A percentile compares a stretch with the other conserved stretches of the same genome.
Evolutionary conservation across 805 yeast species (phyloP).

Genomic region (Yamadazyma insecticola): DNA sequence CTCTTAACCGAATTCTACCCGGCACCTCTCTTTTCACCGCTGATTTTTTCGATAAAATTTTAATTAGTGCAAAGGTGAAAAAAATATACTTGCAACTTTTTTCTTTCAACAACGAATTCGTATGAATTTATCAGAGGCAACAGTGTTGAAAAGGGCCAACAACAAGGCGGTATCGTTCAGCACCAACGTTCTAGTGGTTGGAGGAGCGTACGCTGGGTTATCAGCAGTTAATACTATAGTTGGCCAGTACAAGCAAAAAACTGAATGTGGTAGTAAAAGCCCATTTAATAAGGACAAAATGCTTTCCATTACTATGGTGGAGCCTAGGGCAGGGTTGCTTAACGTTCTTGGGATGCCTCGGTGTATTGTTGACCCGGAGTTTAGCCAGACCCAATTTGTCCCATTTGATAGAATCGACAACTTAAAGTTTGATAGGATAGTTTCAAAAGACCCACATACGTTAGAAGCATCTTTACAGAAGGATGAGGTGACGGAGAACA

Average conservation of each 20-base stretch:
- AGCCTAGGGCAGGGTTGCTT: conserved; percentile 36
- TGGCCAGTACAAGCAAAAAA: conserved; percentile 16
- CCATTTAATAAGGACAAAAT: conserved; percentile 3
- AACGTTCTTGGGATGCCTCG: conserved; percentile 38
- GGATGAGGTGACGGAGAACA: conserved; percentile 5
- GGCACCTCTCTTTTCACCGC: too few species aligned
- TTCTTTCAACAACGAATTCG: too few species aligned
- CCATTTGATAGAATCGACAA: conserved; percentile 26
- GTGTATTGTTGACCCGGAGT: conserved; percentile 33
- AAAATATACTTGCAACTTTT: too few species aligned
- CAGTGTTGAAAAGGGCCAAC: conserved; percentile 2
- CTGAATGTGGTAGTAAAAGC: background rate
- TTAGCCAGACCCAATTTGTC: conserved; percentile 34
- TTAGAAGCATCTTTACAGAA: background rate
- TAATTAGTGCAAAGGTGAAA: too few species aligned
- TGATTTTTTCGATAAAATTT: too few species aligned
- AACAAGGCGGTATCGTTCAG: conserved; percentile 15
- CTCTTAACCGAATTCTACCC: too few species aligned
- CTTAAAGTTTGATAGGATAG: conserved; percentile 22
- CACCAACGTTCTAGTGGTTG: conserved; percentile 35
- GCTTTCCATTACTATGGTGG: conserved; percentile 31
- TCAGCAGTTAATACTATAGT: conserved; percentile 28
- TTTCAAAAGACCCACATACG: conserved; percentile 21
- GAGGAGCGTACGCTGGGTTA: conserved; percentile 40
- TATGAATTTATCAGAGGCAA: conserved; percentile 1